These are phyloP conservation scores for Camellia japonica DNA, from an alignment of 148 eudicot species.

Conservation along the genomic window DNA sequence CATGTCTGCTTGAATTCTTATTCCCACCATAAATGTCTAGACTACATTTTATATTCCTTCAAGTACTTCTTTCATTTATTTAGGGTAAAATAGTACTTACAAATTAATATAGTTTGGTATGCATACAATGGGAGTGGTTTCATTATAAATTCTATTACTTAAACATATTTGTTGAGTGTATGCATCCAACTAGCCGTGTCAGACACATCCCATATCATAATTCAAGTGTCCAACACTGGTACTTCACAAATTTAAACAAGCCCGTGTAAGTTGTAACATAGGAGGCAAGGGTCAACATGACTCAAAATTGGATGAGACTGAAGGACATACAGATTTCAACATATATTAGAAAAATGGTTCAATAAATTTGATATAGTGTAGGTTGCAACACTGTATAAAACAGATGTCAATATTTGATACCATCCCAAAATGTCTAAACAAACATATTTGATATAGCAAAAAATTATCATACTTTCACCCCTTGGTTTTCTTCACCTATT, in stretches of 20 bases:
- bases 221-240: background rate
- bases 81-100: background rate
- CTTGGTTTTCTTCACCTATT: no score
- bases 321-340: background rate
- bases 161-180: no score
- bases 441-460: no score
- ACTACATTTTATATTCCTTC: no score
- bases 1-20: background rate
- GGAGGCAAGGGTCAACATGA: background rate
- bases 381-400: background rate
- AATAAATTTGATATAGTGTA: background rate
- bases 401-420: background rate
- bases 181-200: no score
- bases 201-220: no score
- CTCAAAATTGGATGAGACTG: background rate
- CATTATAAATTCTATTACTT: no score
- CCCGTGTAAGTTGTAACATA: background rate
- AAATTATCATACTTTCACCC: no score
- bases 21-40: no score
- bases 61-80: background rate
- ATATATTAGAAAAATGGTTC: background rate
- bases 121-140: no score
- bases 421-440: no score
- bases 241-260: background rate
- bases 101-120: background rate